Conservation (phyloP, 2,329 filamentous ascomycete genomes). For the Plenodomus biglobosus region DNA sequence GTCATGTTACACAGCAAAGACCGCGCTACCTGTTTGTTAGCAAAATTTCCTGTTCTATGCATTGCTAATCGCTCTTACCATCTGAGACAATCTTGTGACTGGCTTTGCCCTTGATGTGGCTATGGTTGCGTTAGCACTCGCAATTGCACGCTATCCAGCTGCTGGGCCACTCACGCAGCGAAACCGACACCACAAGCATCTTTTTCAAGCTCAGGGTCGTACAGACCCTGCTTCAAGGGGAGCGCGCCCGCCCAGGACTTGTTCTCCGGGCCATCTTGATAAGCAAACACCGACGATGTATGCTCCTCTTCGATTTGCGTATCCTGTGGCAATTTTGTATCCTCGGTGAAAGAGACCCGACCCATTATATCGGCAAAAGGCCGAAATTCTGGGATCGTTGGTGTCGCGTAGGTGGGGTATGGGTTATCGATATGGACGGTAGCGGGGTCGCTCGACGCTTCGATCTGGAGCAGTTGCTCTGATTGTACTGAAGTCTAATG, state of each 20-base stretch:
- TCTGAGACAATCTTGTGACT: constrained; percentile 99
- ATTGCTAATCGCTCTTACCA: constrained; percentile 62
- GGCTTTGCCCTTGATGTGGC: constrained; percentile 94
- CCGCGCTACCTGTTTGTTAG: constrained; percentile 61
- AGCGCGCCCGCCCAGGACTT: constrained; percentile 94
- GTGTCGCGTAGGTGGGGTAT: constrained; percentile 18
- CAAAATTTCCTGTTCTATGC: constrained; percentile 13
- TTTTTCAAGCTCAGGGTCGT: constrained; percentile 94
- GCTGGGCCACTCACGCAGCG: constrained; percentile 70
- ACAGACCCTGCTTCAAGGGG: constrained; percentile 97
- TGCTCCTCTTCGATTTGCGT: constrained; percentile 60
- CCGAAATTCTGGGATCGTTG: constrained; percentile 44
- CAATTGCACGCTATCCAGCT: neutral
- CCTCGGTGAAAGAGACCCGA: constrained; percentile 55
- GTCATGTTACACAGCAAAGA: constrained; percentile 99
- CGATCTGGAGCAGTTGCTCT: constrained; percentile 30
- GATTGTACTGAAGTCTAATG: constrained; percentile 15
- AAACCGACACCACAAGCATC: constrained; percentile 99
- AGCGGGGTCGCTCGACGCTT: constrained; percentile 29
- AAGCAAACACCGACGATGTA: constrained; percentile 71
- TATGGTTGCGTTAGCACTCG: constrained; percentile 46
- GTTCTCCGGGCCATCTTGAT: constrained; percentile 74
- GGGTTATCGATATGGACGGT: constrained; percentile 24
- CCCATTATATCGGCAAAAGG: constrained; percentile 58
- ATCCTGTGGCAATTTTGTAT: constrained; percentile 52